Conservation (phyloP, 129 eudicot species). For the Smallanthus sonchifolius region DNA sequence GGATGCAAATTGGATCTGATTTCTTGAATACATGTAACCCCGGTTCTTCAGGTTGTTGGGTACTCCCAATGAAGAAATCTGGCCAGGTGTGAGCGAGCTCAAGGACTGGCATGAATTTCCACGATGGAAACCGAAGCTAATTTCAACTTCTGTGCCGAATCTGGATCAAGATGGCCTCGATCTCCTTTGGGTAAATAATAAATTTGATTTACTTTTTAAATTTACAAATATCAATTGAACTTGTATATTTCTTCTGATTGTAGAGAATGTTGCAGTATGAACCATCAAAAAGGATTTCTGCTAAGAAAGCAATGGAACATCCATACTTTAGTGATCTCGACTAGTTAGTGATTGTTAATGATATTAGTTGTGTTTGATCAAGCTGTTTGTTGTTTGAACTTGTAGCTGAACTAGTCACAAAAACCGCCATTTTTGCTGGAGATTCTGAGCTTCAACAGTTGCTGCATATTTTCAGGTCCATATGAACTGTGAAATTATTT, state of each 20-base stretch:
- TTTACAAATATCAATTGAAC: not conserved
- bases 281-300: conserved; percentile 82
- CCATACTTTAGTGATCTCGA: too few species aligned
- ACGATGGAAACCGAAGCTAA: conserved; percentile 63
- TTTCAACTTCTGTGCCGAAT: conserved; percentile 53
- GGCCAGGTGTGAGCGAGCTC: conserved; percentile 82
- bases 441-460: conserved; percentile 96
- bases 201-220: not conserved
- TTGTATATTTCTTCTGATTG: not conserved
- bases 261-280: conserved; percentile 78
- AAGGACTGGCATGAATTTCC: conserved; percentile 90
- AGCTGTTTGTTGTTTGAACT: conserved; percentile 5
- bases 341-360: not conserved
- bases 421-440: conserved; percentile 76
- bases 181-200: conserved; percentile 48
- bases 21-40: not conserved
- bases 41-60: conserved; percentile 59
- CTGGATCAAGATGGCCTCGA: conserved; percentile 56
- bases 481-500: not conserved
- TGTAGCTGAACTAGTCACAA: conserved; percentile 75
- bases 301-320: too few species aligned
- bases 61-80: conserved; percentile 73
- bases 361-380: not conserved
- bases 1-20: not conserved
- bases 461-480: conserved; percentile 89